Base-by-base conservation (phyloP, 1,284 basidiomycete species). In the Filobasidium uniguttulatum region DNA sequence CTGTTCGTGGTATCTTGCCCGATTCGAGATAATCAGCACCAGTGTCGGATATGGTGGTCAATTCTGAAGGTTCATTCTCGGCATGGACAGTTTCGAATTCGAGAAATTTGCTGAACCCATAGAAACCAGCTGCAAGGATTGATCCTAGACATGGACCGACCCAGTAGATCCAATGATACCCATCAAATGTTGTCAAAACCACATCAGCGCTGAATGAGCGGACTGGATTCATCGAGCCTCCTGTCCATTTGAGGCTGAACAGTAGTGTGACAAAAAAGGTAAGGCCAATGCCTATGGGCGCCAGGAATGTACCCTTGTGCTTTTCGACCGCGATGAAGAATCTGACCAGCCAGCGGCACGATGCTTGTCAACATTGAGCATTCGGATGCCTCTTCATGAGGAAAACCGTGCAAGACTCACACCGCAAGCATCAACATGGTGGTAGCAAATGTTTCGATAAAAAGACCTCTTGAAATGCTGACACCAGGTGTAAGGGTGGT, bases 371-470 rank as follows among this genome's bases (percentile, higher is more conserved):
- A 69, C 73, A 29, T 15, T 20, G 40, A 26, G 29, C 20, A 14
- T 43, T 28, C 29, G n/a, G n/a, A n/a, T n/a, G n/a, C n/a, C n/a
- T n/a, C n/a, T n/a, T n/a, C n/a, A n/a, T n/a, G n/a, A n/a, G n/a
- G n/a, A n/a, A n/a, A n/a, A n/a, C n/a, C n/a, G n/a, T n/a, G n/a
- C n/a, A n/a, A n/a, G n/a, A 58, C 62, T 50, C 44, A 62, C 57
- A 70, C 60, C 3, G 67, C 59, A 4, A 72, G 72, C 46, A 73
- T 60, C 64, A 74, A 71, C 59, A 72, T 66, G 4, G 74, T 66
- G 2, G 80, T 83, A 56, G 77, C 75, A 64, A 83, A 82, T 75
- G 81, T 79, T 63, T 83, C 80, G 57, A 82, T 81, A 65, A 83
- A 82, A 3, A 82, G 72, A 5, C 73, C 80, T 62, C 58, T 49